These are phyloP conservation scores for Pythium periplocum DNA, from an alignment of 352 stramenopile genomes.

Conservation along the genomic window DNA sequence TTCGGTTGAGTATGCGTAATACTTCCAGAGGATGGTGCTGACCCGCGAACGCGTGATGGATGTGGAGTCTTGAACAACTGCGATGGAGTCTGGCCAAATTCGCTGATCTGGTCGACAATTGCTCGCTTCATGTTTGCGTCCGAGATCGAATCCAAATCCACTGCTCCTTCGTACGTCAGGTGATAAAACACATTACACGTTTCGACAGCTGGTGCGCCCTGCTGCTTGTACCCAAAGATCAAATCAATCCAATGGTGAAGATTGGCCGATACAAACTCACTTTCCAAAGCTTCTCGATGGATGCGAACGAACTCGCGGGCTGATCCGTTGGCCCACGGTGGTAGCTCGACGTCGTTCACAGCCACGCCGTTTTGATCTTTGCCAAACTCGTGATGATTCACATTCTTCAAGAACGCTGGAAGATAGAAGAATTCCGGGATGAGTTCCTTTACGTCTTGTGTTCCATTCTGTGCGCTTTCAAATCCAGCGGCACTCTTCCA, in stretches of 20 bases:
- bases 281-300: conserved; percentile 95
- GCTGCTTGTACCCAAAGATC: conserved; percentile 97
- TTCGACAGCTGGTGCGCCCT: conserved; percentile 89
- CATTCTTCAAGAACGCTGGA: conserved; percentile 94
- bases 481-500: conserved; percentile 84
- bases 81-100: conserved; percentile 98
- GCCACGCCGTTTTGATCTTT: conserved; percentile 74
- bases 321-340: conserved; percentile 92
- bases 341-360: conserved; percentile 90
- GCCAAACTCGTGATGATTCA: conserved; percentile 94
- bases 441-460: conserved; percentile 98
- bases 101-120: conserved; percentile 95
- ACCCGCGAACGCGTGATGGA: conserved; percentile 26
- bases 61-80: conserved; percentile 89
- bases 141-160: conserved; percentile 90
- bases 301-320: conserved; percentile 94
- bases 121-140: conserved; percentile 63
- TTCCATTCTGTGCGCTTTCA: conserved; percentile 64
- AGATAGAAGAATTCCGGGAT: conserved; percentile 98
- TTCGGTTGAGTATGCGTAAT: too few relatives aligned
- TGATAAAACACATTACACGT: conserved; percentile 98
- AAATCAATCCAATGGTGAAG: conserved; percentile 98
- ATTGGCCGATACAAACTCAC: conserved; percentile 92
- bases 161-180: conserved; percentile 95
- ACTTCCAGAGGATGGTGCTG: too few relatives aligned